Base-by-base conservation (phyloP, 768 basidiomycete species). In the Tricholoma hemisulphureum region DNA sequence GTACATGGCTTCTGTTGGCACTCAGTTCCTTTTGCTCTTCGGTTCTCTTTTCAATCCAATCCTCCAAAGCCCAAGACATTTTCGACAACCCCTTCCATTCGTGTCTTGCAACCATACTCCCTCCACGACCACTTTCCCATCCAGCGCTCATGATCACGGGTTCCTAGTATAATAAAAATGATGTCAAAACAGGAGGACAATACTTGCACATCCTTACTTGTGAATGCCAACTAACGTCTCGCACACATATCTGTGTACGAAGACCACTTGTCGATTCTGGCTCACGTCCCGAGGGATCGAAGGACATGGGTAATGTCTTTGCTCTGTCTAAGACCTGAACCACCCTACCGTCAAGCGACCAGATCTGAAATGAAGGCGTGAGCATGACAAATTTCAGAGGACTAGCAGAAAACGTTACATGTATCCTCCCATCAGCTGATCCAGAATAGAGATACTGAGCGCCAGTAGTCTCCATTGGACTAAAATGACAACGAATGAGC, bases 161-260 rank as follows among this genome's bases (percentile, higher is more conserved):
- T 78, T 95, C 88, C 84, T 90, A 68, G 14, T 37, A 5, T 9
- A 4, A 20, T 6, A 26, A 23, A 56, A 29, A 26, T 43, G 34
- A 18, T 13, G 48, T 18, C 58, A 32, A 26, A 24, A 18, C 28
- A 18, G 28, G n/a, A 59, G 34, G 21, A 28, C 32, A 43, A 39
- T 16, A 39, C n/a, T 41, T 11, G 45, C n/a, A 24, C 4, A 52
- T 26, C 16, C 69, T 34, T 70, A 89, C 89, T 78, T 84, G 83
- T 29, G 90, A 85, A 70, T 94, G 93, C 97, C 97, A 99, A 68
- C 90, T 90, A 59, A 98, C 94, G 67, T 98, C 96, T 41, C 96
- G 86, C 3, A 98, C 95, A 60, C 89, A 91, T 23, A 78, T 77
- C 10, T 66, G 66, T 51, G 64, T 57, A 43, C 70, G 68, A 58